phyloP scores from a whole-genome alignment of 495 filamentous ascomycete genomes.

The Bacidia gigantensis region DNA sequence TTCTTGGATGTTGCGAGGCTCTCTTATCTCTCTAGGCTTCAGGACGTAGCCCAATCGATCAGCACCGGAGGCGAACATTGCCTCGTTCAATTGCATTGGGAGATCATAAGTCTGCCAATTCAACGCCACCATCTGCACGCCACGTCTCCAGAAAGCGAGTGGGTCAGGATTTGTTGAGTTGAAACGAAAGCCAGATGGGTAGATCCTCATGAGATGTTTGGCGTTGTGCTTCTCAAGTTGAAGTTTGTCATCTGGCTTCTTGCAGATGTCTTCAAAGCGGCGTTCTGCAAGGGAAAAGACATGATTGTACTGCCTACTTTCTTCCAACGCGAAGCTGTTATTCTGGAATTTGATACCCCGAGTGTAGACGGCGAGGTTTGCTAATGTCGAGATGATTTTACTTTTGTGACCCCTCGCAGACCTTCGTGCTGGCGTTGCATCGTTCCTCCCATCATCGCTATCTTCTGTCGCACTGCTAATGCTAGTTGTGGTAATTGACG shows the following conservation, averaged over 20 bases:
- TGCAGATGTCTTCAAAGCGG: constrained; percentile 61
- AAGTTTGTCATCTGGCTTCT: constrained; percentile 50
- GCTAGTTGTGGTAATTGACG: constrained; percentile 41
- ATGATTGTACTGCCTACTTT: constrained; percentile 78
- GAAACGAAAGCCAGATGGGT: constrained; percentile 67
- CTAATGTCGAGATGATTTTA: constrained; percentile 75
- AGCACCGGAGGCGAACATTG: constrained; percentile 90
- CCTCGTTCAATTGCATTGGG: constrained; percentile 87
- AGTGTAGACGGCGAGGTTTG: constrained; percentile 78
- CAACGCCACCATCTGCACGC: constrained; percentile 89
- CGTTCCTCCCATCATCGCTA: constrained; percentile 36
- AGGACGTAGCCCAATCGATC: constrained; percentile 86
- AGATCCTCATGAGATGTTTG: constrained; percentile 83
- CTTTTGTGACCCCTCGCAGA: constrained; percentile 52
- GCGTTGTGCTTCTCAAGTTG: constrained; percentile 79
- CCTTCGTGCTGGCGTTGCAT: constrained; percentile 29
- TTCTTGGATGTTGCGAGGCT: constrained; percentile 26
- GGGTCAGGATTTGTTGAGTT: constrained; percentile 88
- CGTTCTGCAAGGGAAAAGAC: constrained; percentile 85
- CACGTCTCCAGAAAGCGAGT: constrained; percentile 78
- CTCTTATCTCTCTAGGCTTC: constrained; percentile 74
- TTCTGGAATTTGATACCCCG: constrained; percentile 79
- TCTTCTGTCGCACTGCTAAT: constrained; percentile 50
- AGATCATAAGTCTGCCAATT: constrained; percentile 98
- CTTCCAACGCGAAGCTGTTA: constrained; percentile 54